Percentiles rank a stretch among this genome's conserved stretches.
These are phyloP conservation scores for Lactarius evosmus DNA, from an alignment of 768 basidiomycete species.

Conservation along the genomic window DNA sequence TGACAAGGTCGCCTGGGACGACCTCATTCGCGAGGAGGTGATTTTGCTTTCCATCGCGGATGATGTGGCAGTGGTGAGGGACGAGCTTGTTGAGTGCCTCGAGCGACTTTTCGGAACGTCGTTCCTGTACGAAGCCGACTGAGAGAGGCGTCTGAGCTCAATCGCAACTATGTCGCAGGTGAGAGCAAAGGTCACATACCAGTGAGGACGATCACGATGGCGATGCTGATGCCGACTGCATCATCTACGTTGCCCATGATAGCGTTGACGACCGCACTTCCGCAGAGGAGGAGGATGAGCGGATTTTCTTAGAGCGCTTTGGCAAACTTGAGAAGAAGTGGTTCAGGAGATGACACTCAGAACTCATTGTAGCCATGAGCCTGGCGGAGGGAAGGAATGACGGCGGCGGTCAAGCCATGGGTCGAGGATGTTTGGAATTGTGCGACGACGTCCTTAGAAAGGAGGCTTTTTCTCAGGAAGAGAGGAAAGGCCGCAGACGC, in stretches of 20 bases:
- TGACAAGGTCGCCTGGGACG: constrained; percentile 94
- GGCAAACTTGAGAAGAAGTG: constrained; percentile 79
- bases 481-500: too few species aligned
- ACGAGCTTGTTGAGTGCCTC: constrained; percentile 95
- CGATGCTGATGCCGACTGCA: constrained; percentile 88
- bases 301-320: constrained; percentile 96
- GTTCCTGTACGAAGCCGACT: constrained; percentile 96
- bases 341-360: constrained; percentile 77
- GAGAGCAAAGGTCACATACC: constrained; percentile 47
- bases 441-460: constrained; percentile 63
- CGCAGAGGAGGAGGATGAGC: constrained; percentile 85
- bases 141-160: constrained; percentile 5
- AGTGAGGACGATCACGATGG: constrained; percentile 89
- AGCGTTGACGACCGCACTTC: constrained; percentile 84
- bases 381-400: constrained; percentile 60
- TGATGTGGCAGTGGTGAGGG: constrained; percentile 92
- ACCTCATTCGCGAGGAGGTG: constrained; percentile 96
- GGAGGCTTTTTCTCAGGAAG: constrained; percentile 6
- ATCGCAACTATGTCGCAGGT: background rate
- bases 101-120: constrained; percentile 89
- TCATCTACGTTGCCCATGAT: constrained; percentile 96
- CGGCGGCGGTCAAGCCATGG: constrained; percentile 58
- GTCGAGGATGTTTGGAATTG: constrained; percentile 64
- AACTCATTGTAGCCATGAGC: constrained; percentile 93
- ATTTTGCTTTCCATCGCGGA: constrained; percentile 70